These are phyloP conservation scores for Solanum virginianum DNA, from an alignment of 257 asterid genomes.

Conservation along the genomic window DNA sequence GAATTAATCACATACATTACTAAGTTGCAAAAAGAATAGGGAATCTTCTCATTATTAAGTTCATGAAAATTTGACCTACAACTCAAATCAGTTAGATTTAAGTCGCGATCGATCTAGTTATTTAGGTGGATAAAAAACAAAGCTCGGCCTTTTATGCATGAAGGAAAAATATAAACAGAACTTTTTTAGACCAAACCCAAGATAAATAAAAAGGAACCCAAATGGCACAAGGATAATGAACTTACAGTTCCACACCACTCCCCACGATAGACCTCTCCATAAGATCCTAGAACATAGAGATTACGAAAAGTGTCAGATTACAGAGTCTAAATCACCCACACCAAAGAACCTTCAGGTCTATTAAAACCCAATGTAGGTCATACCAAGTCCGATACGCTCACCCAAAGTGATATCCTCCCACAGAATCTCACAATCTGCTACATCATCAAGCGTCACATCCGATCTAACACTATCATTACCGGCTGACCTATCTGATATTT, in stretches of 20 bases:
- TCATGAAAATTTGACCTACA: not conserved
- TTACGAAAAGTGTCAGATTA: conserved; percentile 4
- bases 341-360: conserved; percentile 5
- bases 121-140: not conserved
- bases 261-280: conserved; percentile 94
- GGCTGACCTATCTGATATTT: conserved; percentile 70
- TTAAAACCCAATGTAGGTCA: conserved; percentile 12
- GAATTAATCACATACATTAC: not conserved
- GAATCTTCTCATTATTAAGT: not conserved
- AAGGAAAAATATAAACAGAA: not conserved
- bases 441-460: conserved; percentile 72
- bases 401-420: conserved; percentile 95
- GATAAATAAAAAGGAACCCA: conserved; percentile 2
- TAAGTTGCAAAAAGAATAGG: not conserved
- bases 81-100: not conserved
- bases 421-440: conserved; percentile 91
- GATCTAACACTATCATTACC: conserved; percentile 69
- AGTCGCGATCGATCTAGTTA: not conserved
- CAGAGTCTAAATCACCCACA: conserved; percentile 1
- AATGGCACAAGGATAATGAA: conserved; percentile 9
- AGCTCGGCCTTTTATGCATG: not conserved
- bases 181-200: not conserved
- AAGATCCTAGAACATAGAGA: conserved; percentile 57
- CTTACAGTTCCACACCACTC: conserved; percentile 99
- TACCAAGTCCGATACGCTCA: conserved; percentile 99